Base-by-base conservation (phyloP, 2,329 filamentous ascomycete species). In the Beauveria brongniartii region DNA sequence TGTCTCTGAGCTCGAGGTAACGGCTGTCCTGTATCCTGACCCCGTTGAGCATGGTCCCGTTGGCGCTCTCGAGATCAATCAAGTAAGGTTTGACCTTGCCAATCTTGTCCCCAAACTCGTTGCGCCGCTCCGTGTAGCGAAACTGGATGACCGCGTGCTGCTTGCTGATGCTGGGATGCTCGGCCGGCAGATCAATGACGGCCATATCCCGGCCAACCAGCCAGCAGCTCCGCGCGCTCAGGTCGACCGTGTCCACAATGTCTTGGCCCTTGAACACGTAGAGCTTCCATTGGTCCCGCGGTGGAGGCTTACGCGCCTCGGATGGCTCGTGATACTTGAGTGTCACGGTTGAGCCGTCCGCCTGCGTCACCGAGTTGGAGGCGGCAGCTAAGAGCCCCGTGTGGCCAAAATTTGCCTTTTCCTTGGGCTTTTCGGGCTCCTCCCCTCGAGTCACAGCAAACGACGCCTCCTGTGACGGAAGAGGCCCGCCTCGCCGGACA, bases 101-200 rank as follows among this genome's bases (percentile, higher is more conserved):
- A 62, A 87, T 80, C 70, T 87, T 89, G 71, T 97, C 92, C 24
- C 92, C 92, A 71, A 84, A 95, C 74, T 97, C 91, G 67, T 95
- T 91, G 64, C 84, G 84, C 74, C 88, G 92, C 69, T 91, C 89
- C 22, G 89, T 84, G 70, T 91, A 87, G 43, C 94, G 86, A 69
- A 99, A 99, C 72, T 99, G 94, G 48, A 99, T 83, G 9, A 92
- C 94, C 1, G 93, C 93, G 73, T 99, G 94, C 75, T 99, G 94
- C 74, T 95, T 95, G 72, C 91, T 96, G 69, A 92, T 86, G 73
- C 91, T 97, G 1, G 92, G 92, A 71, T 99, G 93, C 70, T 96
- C 91, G 8, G 95, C 84, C 2, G 85, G 78, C 61, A 96, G 79
- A 71, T 99, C 94, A 2, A 90, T 91, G 3, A 99, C 88, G 5